Evolutionary conservation across 345 rosid genomes (phyloP).

Genomic region (Iberis pinnata): DNA sequence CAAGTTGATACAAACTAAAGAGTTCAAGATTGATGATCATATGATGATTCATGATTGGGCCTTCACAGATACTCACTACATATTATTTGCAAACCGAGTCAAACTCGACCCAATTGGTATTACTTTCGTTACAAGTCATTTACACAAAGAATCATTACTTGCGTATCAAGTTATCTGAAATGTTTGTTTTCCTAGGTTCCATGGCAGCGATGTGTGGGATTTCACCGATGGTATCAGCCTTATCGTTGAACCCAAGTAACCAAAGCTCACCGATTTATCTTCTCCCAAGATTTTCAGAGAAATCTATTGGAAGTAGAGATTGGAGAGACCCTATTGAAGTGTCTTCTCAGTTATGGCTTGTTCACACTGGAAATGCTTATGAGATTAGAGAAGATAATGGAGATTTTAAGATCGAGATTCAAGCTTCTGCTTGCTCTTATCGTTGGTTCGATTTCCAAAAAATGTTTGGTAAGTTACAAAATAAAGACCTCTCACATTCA

Average conservation of each 20-base stretch:
- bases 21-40: conserved; percentile 63
- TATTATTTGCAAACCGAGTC: conserved; percentile 70
- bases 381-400: conserved; percentile 40
- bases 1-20: conserved; percentile 44
- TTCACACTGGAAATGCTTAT: conserved; percentile 74
- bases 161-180: conserved; percentile 7
- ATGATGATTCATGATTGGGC: conserved; percentile 98
- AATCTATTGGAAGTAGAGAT: conserved; percentile 36
- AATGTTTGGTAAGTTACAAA: conserved; percentile 50
- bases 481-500: not conserved
- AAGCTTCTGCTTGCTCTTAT: conserved; percentile 66
- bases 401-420: conserved; percentile 44
- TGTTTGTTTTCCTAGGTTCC: conserved; percentile 45
- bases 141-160: not conserved
- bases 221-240: conserved; percentile 87
- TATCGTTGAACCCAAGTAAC: conserved; percentile 70
- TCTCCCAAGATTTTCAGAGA: conserved; percentile 54
- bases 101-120: conserved; percentile 64
- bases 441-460: conserved; percentile 85
- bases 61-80: conserved; percentile 65
- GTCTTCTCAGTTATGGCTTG: conserved; percentile 66
- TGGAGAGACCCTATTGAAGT: conserved; percentile 73
- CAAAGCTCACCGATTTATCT: conserved; percentile 65
- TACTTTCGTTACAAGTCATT: not conserved
- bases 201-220: conserved; percentile 62